phyloP scores from a whole-genome alignment of 768 basidiomycete genomes.

The Macrolepiota albuminosa region DNA sequence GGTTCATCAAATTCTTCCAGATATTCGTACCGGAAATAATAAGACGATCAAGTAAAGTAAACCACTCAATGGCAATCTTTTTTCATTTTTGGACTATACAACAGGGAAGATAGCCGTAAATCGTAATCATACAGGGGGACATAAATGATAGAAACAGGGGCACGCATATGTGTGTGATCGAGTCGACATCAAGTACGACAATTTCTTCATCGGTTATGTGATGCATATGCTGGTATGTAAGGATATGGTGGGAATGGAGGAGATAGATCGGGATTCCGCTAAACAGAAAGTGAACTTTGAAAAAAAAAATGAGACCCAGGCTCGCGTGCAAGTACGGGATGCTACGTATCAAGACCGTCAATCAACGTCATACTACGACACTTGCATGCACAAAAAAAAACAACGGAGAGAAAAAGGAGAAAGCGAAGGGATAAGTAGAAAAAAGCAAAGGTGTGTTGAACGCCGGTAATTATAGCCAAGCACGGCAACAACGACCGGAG shows the following conservation, averaged over 20 bases:
- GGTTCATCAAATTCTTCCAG: too few species aligned
- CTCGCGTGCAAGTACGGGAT: not conserved
- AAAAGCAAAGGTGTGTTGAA: too few species aligned
- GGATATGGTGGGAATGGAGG: not conserved
- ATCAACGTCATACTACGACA: not conserved
- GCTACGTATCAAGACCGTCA: slow-evolving; percentile 10
- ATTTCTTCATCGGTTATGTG: not conserved
- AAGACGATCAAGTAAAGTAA: too few species aligned
- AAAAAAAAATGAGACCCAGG: slow-evolving; percentile 1
- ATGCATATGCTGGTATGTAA: not conserved
- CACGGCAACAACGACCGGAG: not conserved
- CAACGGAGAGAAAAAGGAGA: not conserved
- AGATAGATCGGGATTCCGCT: not conserved
- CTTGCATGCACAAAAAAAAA: not conserved
- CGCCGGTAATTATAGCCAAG: not conserved
- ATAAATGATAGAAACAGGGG: not conserved
- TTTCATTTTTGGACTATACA: not conserved
- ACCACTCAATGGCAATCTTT: not conserved
- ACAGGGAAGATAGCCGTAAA: not conserved
- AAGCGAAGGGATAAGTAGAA: not conserved
- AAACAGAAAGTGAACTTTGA: not conserved
- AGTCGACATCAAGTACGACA: slow-evolving; percentile 1
- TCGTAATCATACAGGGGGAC: not conserved
- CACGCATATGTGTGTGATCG: not conserved
- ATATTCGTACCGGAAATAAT: too few species aligned